Percentiles rank a stretch among this genome's conserved stretches.
These are phyloP conservation scores for Cytospora piceae DNA, from an alignment of 2,329 filamentous ascomycete species.

Conservation along the genomic window DNA sequence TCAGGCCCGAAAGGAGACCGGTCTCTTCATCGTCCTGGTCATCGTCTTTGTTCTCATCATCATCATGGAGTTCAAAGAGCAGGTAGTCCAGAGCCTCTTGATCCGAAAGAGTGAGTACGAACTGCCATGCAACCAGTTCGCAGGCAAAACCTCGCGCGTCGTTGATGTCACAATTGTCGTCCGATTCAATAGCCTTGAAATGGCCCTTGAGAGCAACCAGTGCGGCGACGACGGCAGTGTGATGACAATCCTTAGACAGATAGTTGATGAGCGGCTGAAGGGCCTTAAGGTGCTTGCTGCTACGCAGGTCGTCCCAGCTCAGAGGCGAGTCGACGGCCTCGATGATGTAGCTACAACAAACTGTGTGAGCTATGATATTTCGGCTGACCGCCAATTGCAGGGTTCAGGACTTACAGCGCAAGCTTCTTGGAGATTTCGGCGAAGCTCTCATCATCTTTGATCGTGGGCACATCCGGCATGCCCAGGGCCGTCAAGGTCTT, in stretches of 20 bases:
- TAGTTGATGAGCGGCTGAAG: conserved; percentile 26
- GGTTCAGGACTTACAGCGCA: conserved; percentile 14
- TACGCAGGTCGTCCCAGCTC: conserved; percentile 25
- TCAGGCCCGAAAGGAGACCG: conserved; percentile 9
- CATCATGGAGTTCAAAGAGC: conserved; percentile 22
- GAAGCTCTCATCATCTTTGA: conserved; percentile 20
- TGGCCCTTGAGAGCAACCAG: conserved; percentile 24
- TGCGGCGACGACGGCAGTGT: conserved; percentile 20
- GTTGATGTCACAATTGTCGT: conserved; percentile 22
- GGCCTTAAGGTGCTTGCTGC: conserved; percentile 21
- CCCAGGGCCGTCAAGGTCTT: neutral
- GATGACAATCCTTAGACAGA: conserved; percentile 20
- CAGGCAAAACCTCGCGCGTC: conserved; percentile 23
- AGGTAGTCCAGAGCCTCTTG: conserved; percentile 25
- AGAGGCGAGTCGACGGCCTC: conserved; percentile 19
- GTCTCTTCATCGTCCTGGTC: conserved; percentile 15
- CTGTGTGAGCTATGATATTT: neutral
- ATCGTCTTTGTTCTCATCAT: conserved; percentile 1
- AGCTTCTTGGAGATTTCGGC: conserved; percentile 25
- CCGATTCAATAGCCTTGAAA: conserved; percentile 22
- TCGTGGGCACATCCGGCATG: conserved; percentile 15
- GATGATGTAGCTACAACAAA: conserved; percentile 19
- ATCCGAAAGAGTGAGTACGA: conserved; percentile 21
- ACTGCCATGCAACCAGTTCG: conserved; percentile 26
- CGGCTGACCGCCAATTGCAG: neutral